Percentiles rank a stretch among this genome's conserved stretches.
Conservation (phyloP, 1,139 yeast species). For the Hyphopichia fennica region DNA sequence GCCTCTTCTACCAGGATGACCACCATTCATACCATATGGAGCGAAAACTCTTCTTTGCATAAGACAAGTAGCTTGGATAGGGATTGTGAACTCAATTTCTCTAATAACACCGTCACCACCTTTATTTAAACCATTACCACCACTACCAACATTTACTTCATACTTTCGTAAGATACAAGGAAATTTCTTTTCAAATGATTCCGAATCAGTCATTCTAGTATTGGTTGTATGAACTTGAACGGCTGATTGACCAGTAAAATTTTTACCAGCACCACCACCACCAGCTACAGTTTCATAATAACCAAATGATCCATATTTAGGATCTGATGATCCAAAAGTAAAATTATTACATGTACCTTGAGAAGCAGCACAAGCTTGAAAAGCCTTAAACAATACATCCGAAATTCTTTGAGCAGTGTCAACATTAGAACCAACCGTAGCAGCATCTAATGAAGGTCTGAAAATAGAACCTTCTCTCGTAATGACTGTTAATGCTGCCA, state of each 20-base stretch:
- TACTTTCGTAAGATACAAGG: conserved; percentile 46
- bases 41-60: conserved; percentile 48
- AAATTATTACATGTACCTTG: conserved; percentile 53
- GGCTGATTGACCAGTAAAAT: conserved; percentile 48
- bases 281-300: conserved; percentile 52
- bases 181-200: conserved; percentile 46
- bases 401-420: conserved; percentile 83
- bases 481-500: conserved; percentile 62
- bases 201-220: conserved; percentile 50
- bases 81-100: conserved; percentile 45
- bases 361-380: conserved; percentile 66
- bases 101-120: conserved; percentile 51
- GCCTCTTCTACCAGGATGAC: conserved; percentile 42
- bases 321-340: conserved; percentile 47
- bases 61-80: conserved; percentile 44
- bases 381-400: conserved; percentile 75
- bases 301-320: conserved; percentile 39
- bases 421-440: conserved; percentile 90
- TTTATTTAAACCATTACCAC: conserved; percentile 39
- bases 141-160: conserved; percentile 39
- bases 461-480: conserved; percentile 72
- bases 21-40: conserved; percentile 48
- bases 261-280: conserved; percentile 51
- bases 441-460: conserved; percentile 73
- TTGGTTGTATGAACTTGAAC: conserved; percentile 52